These are phyloP conservation scores for Pythium brachiatum DNA, from an alignment of 352 stramenopile genomes.

Conservation along the genomic window DNA sequence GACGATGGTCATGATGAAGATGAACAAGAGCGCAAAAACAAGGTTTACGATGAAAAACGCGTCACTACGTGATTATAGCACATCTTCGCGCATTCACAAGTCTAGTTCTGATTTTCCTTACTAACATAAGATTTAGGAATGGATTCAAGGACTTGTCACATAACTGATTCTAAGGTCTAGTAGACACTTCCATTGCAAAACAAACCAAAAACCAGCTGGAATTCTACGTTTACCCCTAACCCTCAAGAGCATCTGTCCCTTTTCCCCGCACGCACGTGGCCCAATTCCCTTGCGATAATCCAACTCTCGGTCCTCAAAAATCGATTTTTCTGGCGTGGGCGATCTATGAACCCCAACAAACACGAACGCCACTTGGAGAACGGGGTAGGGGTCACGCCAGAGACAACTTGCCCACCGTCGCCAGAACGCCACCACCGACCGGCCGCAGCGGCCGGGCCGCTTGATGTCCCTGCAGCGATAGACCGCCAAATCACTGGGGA, in stretches of 20 bases:
- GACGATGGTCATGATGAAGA: background rate
- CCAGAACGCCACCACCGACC: background rate
- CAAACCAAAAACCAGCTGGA: background rate
- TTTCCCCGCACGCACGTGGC: background rate
- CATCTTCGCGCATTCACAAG: background rate
- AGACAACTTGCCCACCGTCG: constrained; percentile 14
- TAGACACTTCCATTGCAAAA: too few species aligned
- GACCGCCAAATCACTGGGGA: constrained; percentile 16
- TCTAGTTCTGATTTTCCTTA: background rate
- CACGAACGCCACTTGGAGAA: constrained; percentile 10
- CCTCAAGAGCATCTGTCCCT: background rate
- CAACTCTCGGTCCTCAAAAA: constrained; percentile 5
- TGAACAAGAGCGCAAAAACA: background rate
- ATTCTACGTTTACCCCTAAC: background rate
- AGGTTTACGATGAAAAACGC: background rate
- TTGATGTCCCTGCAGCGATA: background rate
- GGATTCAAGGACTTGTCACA: background rate
- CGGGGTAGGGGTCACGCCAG: constrained; percentile 21
- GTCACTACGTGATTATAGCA: background rate
- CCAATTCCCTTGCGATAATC: background rate
- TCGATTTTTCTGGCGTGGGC: constrained; percentile 1
- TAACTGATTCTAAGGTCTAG: background rate
- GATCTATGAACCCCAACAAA: background rate
- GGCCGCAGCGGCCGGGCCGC: too few species aligned
- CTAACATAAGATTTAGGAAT: background rate